phyloP scores from a whole-genome alignment of 2,329 filamentous ascomycete species.

The Fusarium keratoplasticum region DNA sequence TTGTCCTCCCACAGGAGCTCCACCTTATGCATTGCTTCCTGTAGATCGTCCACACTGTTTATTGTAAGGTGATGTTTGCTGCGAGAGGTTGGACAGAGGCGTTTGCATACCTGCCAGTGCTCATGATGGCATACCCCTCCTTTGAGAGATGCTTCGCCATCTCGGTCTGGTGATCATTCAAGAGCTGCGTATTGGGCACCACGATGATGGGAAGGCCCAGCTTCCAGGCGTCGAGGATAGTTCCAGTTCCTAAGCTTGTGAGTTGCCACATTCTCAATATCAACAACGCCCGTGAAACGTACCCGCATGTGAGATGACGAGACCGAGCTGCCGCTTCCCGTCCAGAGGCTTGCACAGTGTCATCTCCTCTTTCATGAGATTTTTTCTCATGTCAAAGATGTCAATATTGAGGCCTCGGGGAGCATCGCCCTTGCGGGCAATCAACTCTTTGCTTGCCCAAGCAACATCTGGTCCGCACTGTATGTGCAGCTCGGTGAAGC shows the following conservation, averaged over 20 bases:
- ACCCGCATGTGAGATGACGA: conserved; percentile 93
- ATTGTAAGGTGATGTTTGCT: background rate
- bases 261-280: conserved; percentile 2
- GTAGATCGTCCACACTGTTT: conserved; percentile 47
- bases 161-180: conserved; percentile 93
- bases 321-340: conserved; percentile 67
- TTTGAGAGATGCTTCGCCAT: conserved; percentile 80
- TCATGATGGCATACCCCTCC: conserved; percentile 82
- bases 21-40: conserved; percentile 52
- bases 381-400: conserved; percentile 48
- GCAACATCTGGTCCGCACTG: conserved; percentile 81
- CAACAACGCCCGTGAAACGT: conserved; percentile 41
- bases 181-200: conserved; percentile 83
- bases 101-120: conserved; percentile 69
- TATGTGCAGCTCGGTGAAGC: conserved; percentile 79
- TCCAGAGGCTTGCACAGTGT: conserved; percentile 60
- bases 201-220: conserved; percentile 83
- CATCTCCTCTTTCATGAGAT: conserved; percentile 63
- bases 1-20: conserved; percentile 52
- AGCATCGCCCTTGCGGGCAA: conserved; percentile 33
- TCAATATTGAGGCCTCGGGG: conserved; percentile 44
- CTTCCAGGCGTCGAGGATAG: conserved; percentile 85
- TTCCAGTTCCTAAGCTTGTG: conserved; percentile 78
- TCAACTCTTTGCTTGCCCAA: conserved; percentile 46
- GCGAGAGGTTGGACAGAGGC: background rate